phyloP scores from a whole-genome alignment of 2,329 filamentous ascomycete species.

The Sodiomyces alkalinus region DNA sequence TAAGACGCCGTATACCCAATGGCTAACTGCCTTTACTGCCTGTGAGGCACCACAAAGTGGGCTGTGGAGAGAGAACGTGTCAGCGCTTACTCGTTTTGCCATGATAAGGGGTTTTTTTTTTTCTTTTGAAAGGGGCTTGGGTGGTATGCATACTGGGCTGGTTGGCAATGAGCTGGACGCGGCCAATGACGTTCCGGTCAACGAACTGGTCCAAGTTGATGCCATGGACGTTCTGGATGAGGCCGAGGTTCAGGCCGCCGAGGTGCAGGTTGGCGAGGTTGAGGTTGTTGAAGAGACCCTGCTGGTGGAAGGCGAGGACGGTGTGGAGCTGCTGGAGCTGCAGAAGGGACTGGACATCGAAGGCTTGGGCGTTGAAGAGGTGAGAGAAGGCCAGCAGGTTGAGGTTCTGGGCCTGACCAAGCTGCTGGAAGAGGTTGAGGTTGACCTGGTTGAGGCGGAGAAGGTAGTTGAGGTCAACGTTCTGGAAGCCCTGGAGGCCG shows the following conservation, averaged over 20 bases:
- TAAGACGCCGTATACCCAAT: no score
- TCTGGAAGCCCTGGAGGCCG: slow-evolving; percentile 22
- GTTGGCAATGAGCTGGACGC: slow-evolving; percentile 14
- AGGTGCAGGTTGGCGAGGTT: slow-evolving; percentile 14
- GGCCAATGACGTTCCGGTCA: slow-evolving; percentile 11
- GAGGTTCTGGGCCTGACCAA: slow-evolving; percentile 18
- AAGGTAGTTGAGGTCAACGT: slow-evolving; percentile 27
- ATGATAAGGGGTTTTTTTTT: no score
- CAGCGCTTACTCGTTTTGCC: no score
- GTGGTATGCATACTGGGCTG: slow-evolving; percentile 8
- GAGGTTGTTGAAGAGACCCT: slow-evolving; percentile 15
- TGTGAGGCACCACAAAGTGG: neutral
- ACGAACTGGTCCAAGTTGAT: slow-evolving; percentile 16
- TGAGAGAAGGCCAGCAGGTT: slow-evolving; percentile 25
- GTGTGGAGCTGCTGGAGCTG: slow-evolving; percentile 25
- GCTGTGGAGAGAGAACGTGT: no score
- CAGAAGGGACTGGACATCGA: slow-evolving; percentile 24
- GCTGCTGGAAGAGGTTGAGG: slow-evolving; percentile 24
- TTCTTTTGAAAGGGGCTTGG: no score
- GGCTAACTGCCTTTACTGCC: no score
- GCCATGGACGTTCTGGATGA: slow-evolving; percentile 13
- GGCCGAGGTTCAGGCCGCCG: slow-evolving; percentile 14
- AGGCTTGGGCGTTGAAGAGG: slow-evolving; percentile 23
- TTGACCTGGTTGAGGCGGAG: slow-evolving; percentile 30
- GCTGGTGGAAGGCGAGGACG: slow-evolving; percentile 17